phyloP scores from a whole-genome alignment of 352 stramenopile genomes.

The Globisporangium nagaii region DNA sequence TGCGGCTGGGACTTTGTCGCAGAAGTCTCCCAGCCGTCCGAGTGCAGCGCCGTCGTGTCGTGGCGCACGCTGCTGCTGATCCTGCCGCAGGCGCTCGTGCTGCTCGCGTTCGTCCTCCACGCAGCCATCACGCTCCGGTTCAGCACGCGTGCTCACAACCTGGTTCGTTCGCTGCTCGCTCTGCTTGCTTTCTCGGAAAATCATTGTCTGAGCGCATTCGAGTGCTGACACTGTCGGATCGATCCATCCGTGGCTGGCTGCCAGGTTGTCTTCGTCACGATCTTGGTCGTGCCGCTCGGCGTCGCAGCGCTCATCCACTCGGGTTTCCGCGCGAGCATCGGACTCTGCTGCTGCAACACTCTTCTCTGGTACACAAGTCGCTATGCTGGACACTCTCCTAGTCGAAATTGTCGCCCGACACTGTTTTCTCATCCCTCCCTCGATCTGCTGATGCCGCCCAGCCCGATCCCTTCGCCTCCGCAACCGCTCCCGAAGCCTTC shows the following conservation, averaged over 20 bases:
- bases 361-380: conserved; percentile 24
- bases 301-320: conserved; percentile 16
- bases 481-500: conserved; percentile 12
- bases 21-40: conserved; percentile 1
- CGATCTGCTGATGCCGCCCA: no score
- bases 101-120: conserved; percentile 9
- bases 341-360: conserved; percentile 29
- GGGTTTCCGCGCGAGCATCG: conserved; percentile 19
- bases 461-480: conserved; percentile 14
- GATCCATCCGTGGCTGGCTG: no score
- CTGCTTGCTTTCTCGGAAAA: no score
- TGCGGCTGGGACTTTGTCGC: conserved; percentile 13
- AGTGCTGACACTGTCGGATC: no score
- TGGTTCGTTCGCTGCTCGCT: neutral
- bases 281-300: conserved; percentile 9
- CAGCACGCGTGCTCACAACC: neutral
- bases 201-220: neutral
- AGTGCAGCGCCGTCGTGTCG: neutral
- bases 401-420: no score
- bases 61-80: conserved; percentile 12
- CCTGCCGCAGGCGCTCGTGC: conserved; percentile 9
- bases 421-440: no score
- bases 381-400: no score
- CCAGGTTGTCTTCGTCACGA: conserved; percentile 6
- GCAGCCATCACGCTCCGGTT: neutral